These are phyloP conservation scores for Histomonas meleagridis DNA, from an alignment of 208 protist species.

Conservation along the genomic window DNA sequence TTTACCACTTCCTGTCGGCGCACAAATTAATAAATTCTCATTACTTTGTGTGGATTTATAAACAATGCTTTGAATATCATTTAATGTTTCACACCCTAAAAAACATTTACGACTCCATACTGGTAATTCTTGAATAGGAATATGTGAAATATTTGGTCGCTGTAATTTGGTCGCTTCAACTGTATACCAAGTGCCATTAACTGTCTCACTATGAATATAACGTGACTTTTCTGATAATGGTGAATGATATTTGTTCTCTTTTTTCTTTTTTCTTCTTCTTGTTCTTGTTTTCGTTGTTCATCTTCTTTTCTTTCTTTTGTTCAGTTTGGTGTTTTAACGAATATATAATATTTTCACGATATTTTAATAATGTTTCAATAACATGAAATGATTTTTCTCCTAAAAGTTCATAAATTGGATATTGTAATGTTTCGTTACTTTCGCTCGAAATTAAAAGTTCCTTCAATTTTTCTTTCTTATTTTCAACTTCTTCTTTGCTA, in stretches of 20 bases:
- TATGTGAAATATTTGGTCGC: slow-evolving; percentile 41
- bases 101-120: slow-evolving; percentile 57
- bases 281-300: no score
- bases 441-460: background rate
- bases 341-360: background rate
- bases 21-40: slow-evolving; percentile 44
- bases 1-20: slow-evolving; percentile 95
- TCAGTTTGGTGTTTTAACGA: no score
- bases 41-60: background rate
- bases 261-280: no score
- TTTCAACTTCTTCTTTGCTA: background rate
- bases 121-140: slow-evolving; percentile 62
- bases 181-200: background rate
- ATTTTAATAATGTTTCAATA: background rate
- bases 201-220: background rate
- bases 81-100: background rate
- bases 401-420: background rate
- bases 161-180: background rate
- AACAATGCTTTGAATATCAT: background rate
- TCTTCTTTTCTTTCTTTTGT: no score
- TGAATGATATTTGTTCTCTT: no score
- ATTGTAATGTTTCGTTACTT: background rate
- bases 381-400: slow-evolving; percentile 4
- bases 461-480: background rate
- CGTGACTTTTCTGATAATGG: no score